These are phyloP conservation scores for Arthrinium phaeospermum DNA, from an alignment of 2,329 filamentous ascomycete species.

Conservation along the genomic window DNA sequence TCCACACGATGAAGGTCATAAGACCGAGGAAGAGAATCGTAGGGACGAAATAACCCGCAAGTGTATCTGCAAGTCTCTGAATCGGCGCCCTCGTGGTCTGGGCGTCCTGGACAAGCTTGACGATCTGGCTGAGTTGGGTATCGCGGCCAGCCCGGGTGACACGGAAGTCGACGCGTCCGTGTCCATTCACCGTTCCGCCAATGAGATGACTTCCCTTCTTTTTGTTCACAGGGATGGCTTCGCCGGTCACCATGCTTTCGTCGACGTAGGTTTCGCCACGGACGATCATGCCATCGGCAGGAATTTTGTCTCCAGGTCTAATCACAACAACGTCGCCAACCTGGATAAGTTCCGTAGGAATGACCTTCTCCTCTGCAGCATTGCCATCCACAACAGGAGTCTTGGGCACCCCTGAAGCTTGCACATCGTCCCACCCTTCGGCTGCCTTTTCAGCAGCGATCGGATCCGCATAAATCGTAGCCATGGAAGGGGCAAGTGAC, in stretches of 20 bases:
- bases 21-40: slow-evolving; percentile 84
- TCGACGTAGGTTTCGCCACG: slow-evolving; percentile 93
- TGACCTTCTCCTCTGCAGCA: slow-evolving; percentile 79
- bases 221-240: slow-evolving; percentile 94
- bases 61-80: slow-evolving; percentile 85
- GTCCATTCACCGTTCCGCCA: slow-evolving; percentile 93
- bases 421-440: slow-evolving; percentile 70
- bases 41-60: slow-evolving; percentile 94
- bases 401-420: slow-evolving; percentile 51
- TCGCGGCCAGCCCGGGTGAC: slow-evolving; percentile 93
- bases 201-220: slow-evolving; percentile 80
- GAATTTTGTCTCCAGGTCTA: slow-evolving; percentile 94
- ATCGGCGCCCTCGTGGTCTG: slow-evolving; percentile 95
- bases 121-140: slow-evolving; percentile 96
- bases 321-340: slow-evolving; percentile 93
- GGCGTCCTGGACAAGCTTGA: slow-evolving; percentile 96
- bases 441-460: slow-evolving; percentile 91
- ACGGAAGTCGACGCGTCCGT: slow-evolving; percentile 88
- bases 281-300: slow-evolving; percentile 86
- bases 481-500: slow-evolving; percentile 95
- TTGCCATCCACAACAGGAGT: slow-evolving; percentile 55
- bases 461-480: slow-evolving; percentile 92
- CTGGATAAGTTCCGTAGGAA: slow-evolving; percentile 93
- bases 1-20: slow-evolving; percentile 88
- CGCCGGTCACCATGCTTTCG: slow-evolving; percentile 98